Conservation (phyloP, 805 yeast species). For the Cyberlindnera mrakii region DNA sequence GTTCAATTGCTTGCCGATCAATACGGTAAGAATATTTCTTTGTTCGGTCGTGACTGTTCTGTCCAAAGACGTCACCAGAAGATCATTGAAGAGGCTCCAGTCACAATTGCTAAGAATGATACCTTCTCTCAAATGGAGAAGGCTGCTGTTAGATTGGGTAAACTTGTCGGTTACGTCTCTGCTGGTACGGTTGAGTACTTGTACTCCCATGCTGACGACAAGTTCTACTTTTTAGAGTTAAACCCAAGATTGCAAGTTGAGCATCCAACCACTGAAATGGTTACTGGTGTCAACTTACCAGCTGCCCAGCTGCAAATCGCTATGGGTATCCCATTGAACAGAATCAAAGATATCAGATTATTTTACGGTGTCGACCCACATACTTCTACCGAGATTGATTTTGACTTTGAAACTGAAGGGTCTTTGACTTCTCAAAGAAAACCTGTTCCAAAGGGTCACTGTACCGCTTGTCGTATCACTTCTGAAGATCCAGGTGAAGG, state of each 20-base stretch:
- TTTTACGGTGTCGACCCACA: constrained; percentile 96
- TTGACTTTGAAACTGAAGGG: constrained; percentile 71
- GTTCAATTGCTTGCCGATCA: constrained; percentile 97
- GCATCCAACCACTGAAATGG: constrained; percentile 99
- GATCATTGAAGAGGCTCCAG: constrained; percentile 99
- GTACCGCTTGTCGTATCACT: constrained; percentile 98
- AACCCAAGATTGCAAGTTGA: constrained; percentile 99
- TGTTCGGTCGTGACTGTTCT: constrained; percentile 98
- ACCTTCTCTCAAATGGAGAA: constrained; percentile 90
- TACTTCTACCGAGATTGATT: constrained; percentile 83
- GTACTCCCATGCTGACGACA: constrained; percentile 89
- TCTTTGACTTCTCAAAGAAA: constrained; percentile 76
- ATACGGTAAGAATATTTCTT: constrained; percentile 94
- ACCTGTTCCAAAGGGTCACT: constrained; percentile 96
- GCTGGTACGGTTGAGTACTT: constrained; percentile 99
- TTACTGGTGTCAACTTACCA: constrained; percentile 94
- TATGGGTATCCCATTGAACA: constrained; percentile 97
- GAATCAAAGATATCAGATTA: constrained; percentile 87
- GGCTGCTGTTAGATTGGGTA: constrained; percentile 96
- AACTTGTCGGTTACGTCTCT: constrained; percentile 94
- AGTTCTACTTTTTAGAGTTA: constrained; percentile 92
- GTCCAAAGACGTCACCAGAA: constrained; percentile 99
- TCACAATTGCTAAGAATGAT: constrained; percentile 80
- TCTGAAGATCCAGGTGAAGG: constrained; percentile 99
- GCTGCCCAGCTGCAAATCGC: constrained; percentile 98